A percentile compares a stretch with the other conserved stretches of the same genome.
phyloP scores from a whole-genome alignment of 129 eudicot genomes.

The Tagetes erecta region DNA sequence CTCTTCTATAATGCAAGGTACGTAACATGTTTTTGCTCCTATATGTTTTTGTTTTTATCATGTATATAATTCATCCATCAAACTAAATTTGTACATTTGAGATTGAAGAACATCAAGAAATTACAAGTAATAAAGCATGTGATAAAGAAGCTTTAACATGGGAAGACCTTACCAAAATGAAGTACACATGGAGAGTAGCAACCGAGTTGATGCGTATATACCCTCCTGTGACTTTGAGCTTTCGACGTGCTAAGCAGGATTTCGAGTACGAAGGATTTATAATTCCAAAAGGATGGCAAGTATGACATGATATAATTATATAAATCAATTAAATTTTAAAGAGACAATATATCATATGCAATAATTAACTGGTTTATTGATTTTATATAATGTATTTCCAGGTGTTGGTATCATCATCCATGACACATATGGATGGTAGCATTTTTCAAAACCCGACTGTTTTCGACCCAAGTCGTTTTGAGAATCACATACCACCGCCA shows the following conservation, averaged over 20 bases:
- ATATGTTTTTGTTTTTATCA: not conserved
- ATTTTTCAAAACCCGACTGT: constrained; percentile 51
- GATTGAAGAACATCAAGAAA: constrained; percentile 39
- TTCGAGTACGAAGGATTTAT: constrained; percentile 40
- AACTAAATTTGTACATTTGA: not conserved
- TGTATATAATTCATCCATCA: not conserved
- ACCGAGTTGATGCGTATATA: constrained; percentile 41
- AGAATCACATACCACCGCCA: constrained; percentile 56
- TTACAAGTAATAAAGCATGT: constrained; percentile 16
- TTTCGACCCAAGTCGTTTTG: constrained; percentile 60
- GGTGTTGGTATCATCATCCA: constrained; percentile 44
- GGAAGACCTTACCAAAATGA: constrained; percentile 51
- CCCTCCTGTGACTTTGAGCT: constrained; percentile 36
- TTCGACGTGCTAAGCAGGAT: constrained; percentile 41
- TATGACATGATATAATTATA: constrained; percentile 19
- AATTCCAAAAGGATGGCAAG: constrained; percentile 69
- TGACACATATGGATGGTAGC: constrained; percentile 65
- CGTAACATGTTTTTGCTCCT: constrained; percentile 19
- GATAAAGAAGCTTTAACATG: constrained; percentile 40
- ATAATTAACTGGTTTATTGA: not conserved
- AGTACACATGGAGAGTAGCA: constrained; percentile 49
- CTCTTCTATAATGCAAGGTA: constrained; percentile 30
- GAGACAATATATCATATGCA: not conserved
- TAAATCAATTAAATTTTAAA: not conserved
- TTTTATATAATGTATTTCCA: constrained; percentile 10